phyloP scores from a whole-genome alignment of 2,329 filamentous ascomycete species.

The Zelopaecilomyces penicillatus region DNA sequence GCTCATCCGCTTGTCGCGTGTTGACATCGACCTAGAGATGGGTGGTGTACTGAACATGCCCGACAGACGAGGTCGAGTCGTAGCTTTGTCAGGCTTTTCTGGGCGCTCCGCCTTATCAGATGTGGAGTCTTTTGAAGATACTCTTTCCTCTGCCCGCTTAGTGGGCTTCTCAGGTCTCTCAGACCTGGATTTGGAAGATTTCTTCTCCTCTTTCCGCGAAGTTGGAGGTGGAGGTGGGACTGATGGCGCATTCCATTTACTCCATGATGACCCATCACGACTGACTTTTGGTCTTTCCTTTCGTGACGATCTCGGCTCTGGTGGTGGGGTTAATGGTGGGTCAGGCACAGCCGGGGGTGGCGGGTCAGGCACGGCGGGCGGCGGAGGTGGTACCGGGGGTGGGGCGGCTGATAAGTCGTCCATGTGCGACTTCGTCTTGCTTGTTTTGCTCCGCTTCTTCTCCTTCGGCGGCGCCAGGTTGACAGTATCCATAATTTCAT shows the following conservation, averaged over 20 bases:
- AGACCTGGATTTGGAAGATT: conserved; percentile 53
- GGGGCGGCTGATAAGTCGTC: conserved; percentile 19
- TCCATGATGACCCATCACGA: conserved; percentile 66
- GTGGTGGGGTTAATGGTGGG: conserved; percentile 39
- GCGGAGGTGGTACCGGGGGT: conserved; percentile 34
- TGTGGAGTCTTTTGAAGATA: conserved; percentile 58
- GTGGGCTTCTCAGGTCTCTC: conserved; percentile 55
- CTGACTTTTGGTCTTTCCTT: conserved; percentile 73
- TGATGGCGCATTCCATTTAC: conserved; percentile 59
- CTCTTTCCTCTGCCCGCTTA: conserved; percentile 47
- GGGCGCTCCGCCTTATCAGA: conserved; percentile 60
- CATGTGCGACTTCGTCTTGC: conserved; percentile 10
- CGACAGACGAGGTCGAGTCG: conserved; percentile 45
- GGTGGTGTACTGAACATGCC: conserved; percentile 63
- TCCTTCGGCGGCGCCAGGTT: too few relatives aligned
- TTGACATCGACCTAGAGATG: conserved; percentile 60
- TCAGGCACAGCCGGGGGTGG: conserved; percentile 41
- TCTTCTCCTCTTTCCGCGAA: conserved; percentile 33
- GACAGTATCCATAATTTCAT: too few relatives aligned
- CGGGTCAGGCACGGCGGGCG: conserved; percentile 17
- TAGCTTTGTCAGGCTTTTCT: conserved; percentile 35
- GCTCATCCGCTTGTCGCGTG: conserved; percentile 53
- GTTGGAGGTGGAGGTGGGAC: conserved; percentile 22
- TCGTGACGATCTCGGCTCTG: conserved; percentile 53
- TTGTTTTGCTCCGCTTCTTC: too few relatives aligned